phyloP scores from a whole-genome alignment of 345 rosid genomes.

The Camelina sativa region DNA sequence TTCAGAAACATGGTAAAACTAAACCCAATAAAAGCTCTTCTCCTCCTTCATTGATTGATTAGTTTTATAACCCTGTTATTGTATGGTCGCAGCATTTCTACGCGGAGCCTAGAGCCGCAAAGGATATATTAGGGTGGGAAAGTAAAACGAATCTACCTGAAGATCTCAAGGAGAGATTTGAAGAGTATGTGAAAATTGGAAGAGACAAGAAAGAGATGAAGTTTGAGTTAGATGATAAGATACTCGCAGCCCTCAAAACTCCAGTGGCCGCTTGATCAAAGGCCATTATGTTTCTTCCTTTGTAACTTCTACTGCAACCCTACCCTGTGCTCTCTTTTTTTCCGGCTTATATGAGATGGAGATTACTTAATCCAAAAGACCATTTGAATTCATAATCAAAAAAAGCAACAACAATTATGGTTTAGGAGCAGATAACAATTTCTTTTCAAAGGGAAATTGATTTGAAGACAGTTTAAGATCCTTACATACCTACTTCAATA shows the following conservation, averaged over 20 bases:
- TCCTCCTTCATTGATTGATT: not conserved
- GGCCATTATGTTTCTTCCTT: constrained; percentile 4
- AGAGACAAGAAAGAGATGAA: constrained; percentile 81
- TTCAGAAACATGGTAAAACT: constrained; percentile 83
- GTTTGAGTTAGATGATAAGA: constrained; percentile 84
- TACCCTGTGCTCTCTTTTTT: not conserved
- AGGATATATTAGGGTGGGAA: constrained; percentile 80
- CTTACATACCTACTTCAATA: constrained; percentile 28
- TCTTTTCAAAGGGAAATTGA: constrained; percentile 23
- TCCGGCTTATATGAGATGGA: constrained; percentile 26
- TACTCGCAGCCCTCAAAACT: constrained; percentile 74
- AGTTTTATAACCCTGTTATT: constrained; percentile 9
- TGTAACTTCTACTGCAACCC: constrained; percentile 16
- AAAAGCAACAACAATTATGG: constrained; percentile 14
- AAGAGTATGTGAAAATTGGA: constrained; percentile 78
- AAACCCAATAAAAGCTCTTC: constrained; percentile 10
- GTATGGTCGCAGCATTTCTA: constrained; percentile 78
- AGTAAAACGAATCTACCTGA: constrained; percentile 70
- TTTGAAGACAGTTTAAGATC: constrained; percentile 22
- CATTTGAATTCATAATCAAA: constrained; percentile 20
- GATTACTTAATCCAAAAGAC: constrained; percentile 28
- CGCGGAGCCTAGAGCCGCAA: constrained; percentile 94
- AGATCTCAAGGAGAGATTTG: constrained; percentile 83
- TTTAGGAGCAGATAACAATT: not conserved
- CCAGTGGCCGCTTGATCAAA: constrained; percentile 57